Evolutionary conservation across 1,284 basidiomycete species (phyloP).

Genomic region (Leccinum subrobustum): DNA sequence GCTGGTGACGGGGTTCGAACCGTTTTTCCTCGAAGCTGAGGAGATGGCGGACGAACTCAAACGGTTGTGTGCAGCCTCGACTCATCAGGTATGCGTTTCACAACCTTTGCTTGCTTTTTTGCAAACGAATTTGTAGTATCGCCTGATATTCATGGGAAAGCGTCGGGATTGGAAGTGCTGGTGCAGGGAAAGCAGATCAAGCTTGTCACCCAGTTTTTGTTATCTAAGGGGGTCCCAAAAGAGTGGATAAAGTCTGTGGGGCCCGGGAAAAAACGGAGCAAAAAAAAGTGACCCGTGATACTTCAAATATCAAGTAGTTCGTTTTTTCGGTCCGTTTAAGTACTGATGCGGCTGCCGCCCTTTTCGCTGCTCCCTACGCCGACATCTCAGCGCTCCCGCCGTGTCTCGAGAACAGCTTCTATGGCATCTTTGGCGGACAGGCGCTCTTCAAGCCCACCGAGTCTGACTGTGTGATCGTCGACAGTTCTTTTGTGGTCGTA

Average conservation of each 20-base stretch:
- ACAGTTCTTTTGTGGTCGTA: slow-evolving; percentile 14
- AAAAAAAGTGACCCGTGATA: slow-evolving; percentile 13
- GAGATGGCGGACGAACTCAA: slow-evolving; percentile 79
- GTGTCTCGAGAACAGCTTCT: slow-evolving; percentile 52
- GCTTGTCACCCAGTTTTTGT: slow-evolving; percentile 63
- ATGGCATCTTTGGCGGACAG: slow-evolving; percentile 50
- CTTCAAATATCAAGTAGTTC: background rate
- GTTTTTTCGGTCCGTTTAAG: background rate
- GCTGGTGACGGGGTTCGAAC: slow-evolving; percentile 74
- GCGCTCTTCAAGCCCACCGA: slow-evolving; percentile 48
- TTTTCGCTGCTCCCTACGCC: slow-evolving; percentile 28
- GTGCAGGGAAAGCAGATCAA: slow-evolving; percentile 82
- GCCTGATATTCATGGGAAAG: slow-evolving; percentile 48
- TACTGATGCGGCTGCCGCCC: background rate
- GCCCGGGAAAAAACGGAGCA: background rate
- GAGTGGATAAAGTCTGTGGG: slow-evolving; percentile 63
- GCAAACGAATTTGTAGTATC: slow-evolving; percentile 43
- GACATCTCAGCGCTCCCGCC: slow-evolving; percentile 27
- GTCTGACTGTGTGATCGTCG: slow-evolving; percentile 34
- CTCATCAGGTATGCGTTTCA: slow-evolving; percentile 51
- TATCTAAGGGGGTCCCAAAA: slow-evolving; percentile 68
- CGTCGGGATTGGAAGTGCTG: slow-evolving; percentile 63
- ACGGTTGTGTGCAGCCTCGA: slow-evolving; percentile 74
- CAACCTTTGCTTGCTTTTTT: background rate
- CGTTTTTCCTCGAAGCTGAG: slow-evolving; percentile 67